Conservation (phyloP, 2,329 filamentous ascomycete genomes). For the Apiospora saccharicola region DNA sequence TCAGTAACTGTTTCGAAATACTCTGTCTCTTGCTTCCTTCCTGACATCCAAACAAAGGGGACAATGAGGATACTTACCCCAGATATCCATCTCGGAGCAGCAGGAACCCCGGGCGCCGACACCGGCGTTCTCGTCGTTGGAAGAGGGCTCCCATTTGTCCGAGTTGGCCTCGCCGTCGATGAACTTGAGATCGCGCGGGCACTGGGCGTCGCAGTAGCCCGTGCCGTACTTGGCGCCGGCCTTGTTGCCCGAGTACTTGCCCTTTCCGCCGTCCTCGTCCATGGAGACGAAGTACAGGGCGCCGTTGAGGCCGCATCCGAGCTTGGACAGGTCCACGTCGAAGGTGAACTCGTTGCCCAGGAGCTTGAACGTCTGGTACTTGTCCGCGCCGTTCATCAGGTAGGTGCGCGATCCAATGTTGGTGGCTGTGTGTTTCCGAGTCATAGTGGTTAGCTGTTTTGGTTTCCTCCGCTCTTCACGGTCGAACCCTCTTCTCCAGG, state of each 20-base stretch:
- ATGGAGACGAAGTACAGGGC: conserved; percentile 65
- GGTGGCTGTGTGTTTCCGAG: conserved; percentile 31
- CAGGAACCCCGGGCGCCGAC: conserved; percentile 58
- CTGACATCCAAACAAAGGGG: conserved; percentile 9
- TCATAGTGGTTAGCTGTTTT: neutral
- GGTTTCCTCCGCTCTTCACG: no score
- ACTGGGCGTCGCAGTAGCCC: conserved; percentile 60
- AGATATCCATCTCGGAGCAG: conserved; percentile 67
- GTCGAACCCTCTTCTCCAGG: neutral
- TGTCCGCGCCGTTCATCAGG: conserved; percentile 60
- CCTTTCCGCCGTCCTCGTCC: conserved; percentile 60
- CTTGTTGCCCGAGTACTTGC: conserved; percentile 54
- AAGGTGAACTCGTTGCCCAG: conserved; percentile 68
- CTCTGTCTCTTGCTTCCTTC: neutral
- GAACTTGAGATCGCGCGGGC: conserved; percentile 57
- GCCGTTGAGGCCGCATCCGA: conserved; percentile 69
- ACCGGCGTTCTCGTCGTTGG: conserved; percentile 58
- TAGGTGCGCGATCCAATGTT: conserved; percentile 60
- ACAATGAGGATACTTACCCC: conserved; percentile 43
- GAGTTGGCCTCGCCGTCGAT: conserved; percentile 57
- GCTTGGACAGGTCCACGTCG: conserved; percentile 67
- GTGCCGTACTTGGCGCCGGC: conserved; percentile 62
- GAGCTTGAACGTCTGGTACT: conserved; percentile 65
- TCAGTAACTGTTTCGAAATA: neutral
- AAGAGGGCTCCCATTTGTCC: conserved; percentile 53